Evolutionary conservation across 306 rosid genomes (phyloP), one percentile per base, ranked within the genome.

Genomic region (Sesbania bispinosa): DNA sequence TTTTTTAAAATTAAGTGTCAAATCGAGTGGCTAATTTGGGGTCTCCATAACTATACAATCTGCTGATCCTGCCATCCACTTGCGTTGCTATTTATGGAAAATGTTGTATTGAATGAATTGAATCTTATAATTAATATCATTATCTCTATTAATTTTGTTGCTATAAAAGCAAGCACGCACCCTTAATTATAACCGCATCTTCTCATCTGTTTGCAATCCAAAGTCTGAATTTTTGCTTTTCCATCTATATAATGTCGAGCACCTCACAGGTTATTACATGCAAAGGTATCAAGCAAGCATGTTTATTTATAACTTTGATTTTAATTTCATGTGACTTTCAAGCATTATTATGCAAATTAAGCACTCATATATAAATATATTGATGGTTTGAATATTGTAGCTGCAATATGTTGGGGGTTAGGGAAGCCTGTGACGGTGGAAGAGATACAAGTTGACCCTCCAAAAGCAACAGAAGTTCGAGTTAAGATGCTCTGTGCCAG

Each of bases 391-490:
- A 2, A 3, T 46, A 27, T 6, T 60, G 70, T 15, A 87, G 89
- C 84, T 39, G 88, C 82, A 1, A 77, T 88, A 52, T 85, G 92
- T 30, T 85, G 89, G 92, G 89, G 80, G 2, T 0, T 15, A 1
- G 89, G 82, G 3, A 54, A 85, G 10, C 10, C 65, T 2, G 46
- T 76, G 39, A 88, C 64, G 10, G 46, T 85, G 71, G 89, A 85
- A 59, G 93, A 85, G 70, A 88, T 88, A 54, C 43, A 73, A 74
- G 82, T 88, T 9, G 86, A 88, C 0, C 85, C 93, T 46, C 93
- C 93, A 8, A 79, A 67, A 29, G 46, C 71, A 30, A 32, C 47
- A 0, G 88, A 88, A 85, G 88, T 81, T 53, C 54, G 90, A 7
- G 73, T 88, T 5, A 88, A 85, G 82, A 79, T 85, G 81, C 72